Base-by-base conservation (phyloP, 2,329 filamentous ascomycete species). In the Colletotrichum tropicicola region DNA sequence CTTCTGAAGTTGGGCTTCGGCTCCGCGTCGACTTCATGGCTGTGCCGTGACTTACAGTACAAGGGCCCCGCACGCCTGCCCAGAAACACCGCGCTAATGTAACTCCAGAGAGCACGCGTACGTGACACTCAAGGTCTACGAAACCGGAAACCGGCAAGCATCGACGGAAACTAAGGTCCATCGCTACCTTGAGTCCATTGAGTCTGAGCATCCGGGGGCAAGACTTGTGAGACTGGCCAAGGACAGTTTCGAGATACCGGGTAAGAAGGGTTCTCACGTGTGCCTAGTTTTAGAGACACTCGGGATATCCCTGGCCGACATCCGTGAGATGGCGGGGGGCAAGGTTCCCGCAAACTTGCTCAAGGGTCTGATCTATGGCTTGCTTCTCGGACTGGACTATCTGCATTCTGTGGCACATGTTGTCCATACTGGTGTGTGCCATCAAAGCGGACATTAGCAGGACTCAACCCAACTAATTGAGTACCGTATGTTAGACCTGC, bases 1-100 rank as follows among this genome's bases (percentile, higher is more conserved):
- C 56, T 72, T 1, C 68, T 69, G 3, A 74, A 74, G 52, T 62
- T 74, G 15, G 72, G 73, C 1, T 74, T 68, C 28, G 72, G 73
- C 7, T 68, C 69, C 4, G 68, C 65, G 5, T 74, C 73, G 1
- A 74, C 72, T 0, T 68, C 67, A 9, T 73, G 73, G 72, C 54
- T 73, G 5, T 70, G 68, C 15, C 68, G 68, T 7, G 72, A 74
- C 52, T 48, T 69, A 6, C 8, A 54, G 71, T 74, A 51, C 10
- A n/a, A n/a, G 53, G 66, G 12, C 3, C 5, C 4, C 2, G 3
- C 39, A 9, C 3, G 5, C 8, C 17, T 7, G 7, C 39, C 3
- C 5, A 17, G 3, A 10, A 9, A 43, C 39, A 19, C 10, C 6
- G 10, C 4, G 10, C 39, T 43, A 17, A 43, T 17, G 4, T 3